These are phyloP conservation scores for Chiua sp. DNA, from an alignment of 1,284 basidiomycete genomes.

Conservation along the genomic window DNA sequence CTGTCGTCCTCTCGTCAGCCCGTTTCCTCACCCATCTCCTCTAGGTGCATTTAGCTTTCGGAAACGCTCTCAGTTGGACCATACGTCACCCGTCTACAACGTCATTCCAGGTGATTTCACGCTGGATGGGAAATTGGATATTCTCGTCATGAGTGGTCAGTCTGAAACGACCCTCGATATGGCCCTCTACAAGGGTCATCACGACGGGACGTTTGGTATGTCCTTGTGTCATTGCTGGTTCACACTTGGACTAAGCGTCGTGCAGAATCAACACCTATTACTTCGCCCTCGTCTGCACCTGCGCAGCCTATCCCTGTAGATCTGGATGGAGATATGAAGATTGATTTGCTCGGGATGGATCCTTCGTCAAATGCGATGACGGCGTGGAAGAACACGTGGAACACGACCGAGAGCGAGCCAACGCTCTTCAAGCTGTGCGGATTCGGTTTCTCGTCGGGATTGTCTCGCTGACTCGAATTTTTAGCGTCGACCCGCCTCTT, in stretches of 20 bases:
- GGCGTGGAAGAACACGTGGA: constrained; percentile 83
- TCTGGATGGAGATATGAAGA: constrained; percentile 85
- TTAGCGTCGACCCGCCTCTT: constrained; percentile 65
- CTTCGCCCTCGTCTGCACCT: constrained; percentile 65
- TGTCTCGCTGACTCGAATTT: constrained; percentile 14
- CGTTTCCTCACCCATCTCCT: not conserved
- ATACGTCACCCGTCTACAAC: constrained; percentile 67
- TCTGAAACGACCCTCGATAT: constrained; percentile 61
- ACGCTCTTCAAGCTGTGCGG: constrained; percentile 65
- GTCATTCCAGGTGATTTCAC: constrained; percentile 94
- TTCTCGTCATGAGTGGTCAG: constrained; percentile 83
- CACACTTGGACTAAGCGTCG: constrained; percentile 35
- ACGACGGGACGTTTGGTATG: constrained; percentile 74
- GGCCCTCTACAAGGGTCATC: constrained; percentile 67
- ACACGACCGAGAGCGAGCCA: constrained; percentile 54
- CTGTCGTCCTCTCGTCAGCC: not conserved
- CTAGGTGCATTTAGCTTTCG: constrained; percentile 68
- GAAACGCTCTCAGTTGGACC: constrained; percentile 59
- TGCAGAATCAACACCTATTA: constrained; percentile 45
- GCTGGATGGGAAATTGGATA: constrained; percentile 88
- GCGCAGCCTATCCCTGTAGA: constrained; percentile 90
- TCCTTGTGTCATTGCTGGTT: not conserved
- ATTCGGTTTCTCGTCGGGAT: constrained; percentile 18
- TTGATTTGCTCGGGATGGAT: constrained; percentile 83
- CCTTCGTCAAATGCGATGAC: constrained; percentile 50